Evolutionary conservation across 2,329 filamentous ascomycete genomes (phyloP).

Genomic region (Trichoderma sp.): DNA sequence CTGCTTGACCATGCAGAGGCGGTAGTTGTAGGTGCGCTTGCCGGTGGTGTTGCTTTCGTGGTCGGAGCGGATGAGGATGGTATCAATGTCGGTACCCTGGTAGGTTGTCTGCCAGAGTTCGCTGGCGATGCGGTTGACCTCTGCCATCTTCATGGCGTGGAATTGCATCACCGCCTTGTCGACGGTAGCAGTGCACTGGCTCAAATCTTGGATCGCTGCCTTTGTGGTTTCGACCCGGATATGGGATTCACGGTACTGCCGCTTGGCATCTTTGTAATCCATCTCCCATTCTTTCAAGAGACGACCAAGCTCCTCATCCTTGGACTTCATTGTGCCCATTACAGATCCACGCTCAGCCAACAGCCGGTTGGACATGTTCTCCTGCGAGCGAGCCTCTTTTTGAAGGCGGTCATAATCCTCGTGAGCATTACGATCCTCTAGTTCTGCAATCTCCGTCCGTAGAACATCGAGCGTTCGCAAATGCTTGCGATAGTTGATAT

Average conservation of each 20-base stretch:
- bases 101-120: conserved; percentile 98
- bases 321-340: conserved; percentile 77
- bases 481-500: conserved; percentile 80
- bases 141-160: conserved; percentile 95
- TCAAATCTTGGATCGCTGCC: conserved; percentile 87
- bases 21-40: conserved; percentile 92
- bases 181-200: conserved; percentile 77
- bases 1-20: conserved; percentile 96
- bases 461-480: conserved; percentile 68
- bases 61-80: conserved; percentile 91
- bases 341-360: conserved; percentile 72
- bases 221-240: conserved; percentile 91
- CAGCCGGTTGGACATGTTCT: conserved; percentile 67
- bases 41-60: conserved; percentile 69
- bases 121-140: conserved; percentile 91
- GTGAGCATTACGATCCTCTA: conserved; percentile 78
- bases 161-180: conserved; percentile 98
- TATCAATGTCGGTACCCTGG: conserved; percentile 95
- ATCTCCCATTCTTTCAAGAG: conserved; percentile 79
- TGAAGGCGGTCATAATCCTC: conserved; percentile 78
- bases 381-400: conserved; percentile 66
- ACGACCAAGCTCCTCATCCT: conserved; percentile 75
- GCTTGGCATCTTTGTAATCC: conserved; percentile 80
- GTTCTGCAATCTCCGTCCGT: conserved; percentile 66
- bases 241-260: conserved; percentile 81